Conservation (phyloP, 2,329 filamentous ascomycete genomes). For the Penicillium sp. region DNA sequence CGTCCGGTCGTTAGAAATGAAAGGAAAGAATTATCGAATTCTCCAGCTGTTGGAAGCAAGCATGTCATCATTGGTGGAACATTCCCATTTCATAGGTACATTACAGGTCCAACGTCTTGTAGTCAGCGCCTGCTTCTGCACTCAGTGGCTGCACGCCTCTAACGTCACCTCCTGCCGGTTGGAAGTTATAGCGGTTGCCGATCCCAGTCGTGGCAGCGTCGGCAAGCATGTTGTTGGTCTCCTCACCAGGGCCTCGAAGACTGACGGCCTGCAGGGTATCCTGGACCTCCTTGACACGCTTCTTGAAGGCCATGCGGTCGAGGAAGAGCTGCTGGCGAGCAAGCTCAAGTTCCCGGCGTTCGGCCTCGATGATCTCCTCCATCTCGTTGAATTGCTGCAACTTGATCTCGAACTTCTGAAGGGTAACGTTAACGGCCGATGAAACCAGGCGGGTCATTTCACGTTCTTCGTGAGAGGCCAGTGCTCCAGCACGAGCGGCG, state of each 20-base stretch:
- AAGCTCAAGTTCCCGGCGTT: constrained; percentile 84
- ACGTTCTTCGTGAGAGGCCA: constrained; percentile 91
- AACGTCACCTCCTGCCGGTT: constrained; percentile 26
- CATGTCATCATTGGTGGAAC: too few relatives aligned
- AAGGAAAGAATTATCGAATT: too few relatives aligned
- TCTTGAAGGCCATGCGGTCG: constrained; percentile 82
- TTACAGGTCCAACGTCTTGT: constrained; percentile 38
- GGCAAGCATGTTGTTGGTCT: constrained; percentile 30
- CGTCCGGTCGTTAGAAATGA: too few relatives aligned
- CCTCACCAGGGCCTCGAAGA: constrained; percentile 36
- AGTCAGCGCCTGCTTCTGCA: constrained; percentile 32
- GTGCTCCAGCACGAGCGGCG: constrained; percentile 72
- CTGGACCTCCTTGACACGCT: constrained; percentile 73
- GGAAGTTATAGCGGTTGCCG: constrained; percentile 37
- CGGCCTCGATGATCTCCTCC: constrained; percentile 81
- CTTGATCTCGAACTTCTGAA: constrained; percentile 93
- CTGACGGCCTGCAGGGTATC: constrained; percentile 51
- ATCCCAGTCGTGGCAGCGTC: constrained; percentile 30
- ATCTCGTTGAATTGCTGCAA: constrained; percentile 94
- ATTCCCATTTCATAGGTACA: too few relatives aligned
- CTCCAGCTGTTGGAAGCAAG: too few relatives aligned
- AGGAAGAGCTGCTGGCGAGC: constrained; percentile 88
- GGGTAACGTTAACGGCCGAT: constrained; percentile 81
- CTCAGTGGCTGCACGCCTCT: constrained; percentile 35
- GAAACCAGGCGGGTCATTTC: constrained; percentile 92